These are phyloP conservation scores for Fragaria vesca DNA, from an alignment of 306 rosid species.

Conservation along the genomic window DNA sequence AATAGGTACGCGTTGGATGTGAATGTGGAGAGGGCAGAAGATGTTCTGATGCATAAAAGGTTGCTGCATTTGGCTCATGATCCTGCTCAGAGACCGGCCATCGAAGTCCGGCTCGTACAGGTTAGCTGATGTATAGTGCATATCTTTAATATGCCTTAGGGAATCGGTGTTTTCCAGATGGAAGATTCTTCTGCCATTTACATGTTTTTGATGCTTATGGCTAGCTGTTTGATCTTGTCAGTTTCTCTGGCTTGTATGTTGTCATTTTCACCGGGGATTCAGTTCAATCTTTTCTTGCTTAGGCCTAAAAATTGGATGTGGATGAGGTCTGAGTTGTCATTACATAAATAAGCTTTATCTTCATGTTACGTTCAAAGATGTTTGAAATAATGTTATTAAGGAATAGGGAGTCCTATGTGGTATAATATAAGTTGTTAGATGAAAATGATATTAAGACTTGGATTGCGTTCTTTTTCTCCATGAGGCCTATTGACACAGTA, in stretches of 20 bases:
- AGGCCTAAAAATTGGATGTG: background rate
- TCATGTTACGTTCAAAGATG: conserved; percentile 2
- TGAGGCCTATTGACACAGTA: background rate
- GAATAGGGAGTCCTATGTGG: background rate
- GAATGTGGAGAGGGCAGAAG: conserved; percentile 94
- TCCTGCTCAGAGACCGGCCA: conserved; percentile 86
- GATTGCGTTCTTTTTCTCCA: background rate
- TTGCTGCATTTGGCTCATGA: conserved; percentile 79
- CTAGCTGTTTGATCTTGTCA: conserved; percentile 4
- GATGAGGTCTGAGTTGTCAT: conserved; percentile 6
- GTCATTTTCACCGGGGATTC: background rate
- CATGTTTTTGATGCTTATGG: background rate
- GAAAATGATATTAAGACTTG: background rate
- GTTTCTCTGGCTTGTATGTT: conserved; percentile 1
- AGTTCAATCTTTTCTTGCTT: conserved; percentile 6
- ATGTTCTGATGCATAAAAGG: conserved; percentile 93
- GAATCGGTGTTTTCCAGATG: background rate
- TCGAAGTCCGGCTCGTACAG: conserved; percentile 97
- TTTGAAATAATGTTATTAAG: background rate
- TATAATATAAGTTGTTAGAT: background rate
- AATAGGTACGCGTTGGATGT: conserved; percentile 87
- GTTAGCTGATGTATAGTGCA: conserved; percentile 32
- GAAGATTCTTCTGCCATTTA: background rate
- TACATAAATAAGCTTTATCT: background rate
- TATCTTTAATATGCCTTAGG: background rate